Percentiles rank a stretch among this genome's conserved stretches.
These are phyloP conservation scores for Cubamyces sp. DNA, from an alignment of 768 basidiomycete species.

Conservation along the genomic window DNA sequence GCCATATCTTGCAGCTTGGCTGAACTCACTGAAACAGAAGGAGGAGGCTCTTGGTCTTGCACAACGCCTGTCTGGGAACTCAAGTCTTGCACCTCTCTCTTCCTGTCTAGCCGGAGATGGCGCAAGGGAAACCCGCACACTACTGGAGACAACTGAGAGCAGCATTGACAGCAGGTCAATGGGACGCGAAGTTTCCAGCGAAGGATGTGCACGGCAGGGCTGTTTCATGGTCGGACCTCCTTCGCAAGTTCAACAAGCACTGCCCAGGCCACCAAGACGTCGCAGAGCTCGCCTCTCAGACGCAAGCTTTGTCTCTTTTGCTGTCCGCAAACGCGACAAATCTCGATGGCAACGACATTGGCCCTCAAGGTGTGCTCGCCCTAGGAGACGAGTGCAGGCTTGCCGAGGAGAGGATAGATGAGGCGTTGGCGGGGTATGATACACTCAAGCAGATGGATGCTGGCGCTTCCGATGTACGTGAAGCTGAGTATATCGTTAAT, in stretches of 20 bases:
- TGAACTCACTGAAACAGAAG: no score
- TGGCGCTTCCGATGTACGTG: constrained; percentile 62
- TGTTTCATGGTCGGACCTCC: constrained; percentile 76
- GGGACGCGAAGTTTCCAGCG: constrained; percentile 66
- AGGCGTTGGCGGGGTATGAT: constrained; percentile 59
- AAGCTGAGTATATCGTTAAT: constrained; percentile 11
- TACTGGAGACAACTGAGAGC: constrained; percentile 79
- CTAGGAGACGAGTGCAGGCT: constrained; percentile 64
- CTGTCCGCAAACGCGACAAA: constrained; percentile 45
- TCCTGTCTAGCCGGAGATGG: constrained; percentile 34
- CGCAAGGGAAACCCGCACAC: constrained; percentile 65
- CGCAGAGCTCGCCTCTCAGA: constrained; percentile 69
- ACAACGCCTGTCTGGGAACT: neutral
- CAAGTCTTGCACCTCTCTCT: neutral
- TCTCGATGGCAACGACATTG: constrained; percentile 48
- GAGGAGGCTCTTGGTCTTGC: neutral
- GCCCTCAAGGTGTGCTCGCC: constrained; percentile 43
- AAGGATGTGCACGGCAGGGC: constrained; percentile 54
- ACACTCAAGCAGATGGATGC: constrained; percentile 52
- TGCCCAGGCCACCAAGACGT: constrained; percentile 63
- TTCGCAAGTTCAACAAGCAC: constrained; percentile 89
- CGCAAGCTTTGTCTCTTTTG: constrained; percentile 63
- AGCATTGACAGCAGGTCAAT: constrained; percentile 73
- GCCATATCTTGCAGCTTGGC: no score
- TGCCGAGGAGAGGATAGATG: constrained; percentile 57